A percentile compares a stretch with the other conserved stretches of the same genome.
phyloP scores from a whole-genome alignment of 106 monocot species.

The Posidonia australis region DNA sequence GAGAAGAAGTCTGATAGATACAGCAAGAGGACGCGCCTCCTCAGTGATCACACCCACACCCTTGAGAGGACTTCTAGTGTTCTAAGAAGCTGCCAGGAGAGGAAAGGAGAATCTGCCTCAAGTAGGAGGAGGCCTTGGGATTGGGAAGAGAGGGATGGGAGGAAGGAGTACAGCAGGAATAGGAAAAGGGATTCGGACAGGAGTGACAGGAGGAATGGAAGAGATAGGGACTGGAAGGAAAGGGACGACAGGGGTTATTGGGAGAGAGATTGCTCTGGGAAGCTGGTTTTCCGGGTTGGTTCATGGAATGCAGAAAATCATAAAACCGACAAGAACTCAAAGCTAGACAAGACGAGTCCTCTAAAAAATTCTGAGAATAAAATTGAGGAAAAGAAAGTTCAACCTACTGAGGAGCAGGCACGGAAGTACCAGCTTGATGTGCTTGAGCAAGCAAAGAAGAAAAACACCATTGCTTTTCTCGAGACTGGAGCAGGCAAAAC shows the following conservation, averaged over 20 bases:
- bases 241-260: slow-evolving; percentile 62
- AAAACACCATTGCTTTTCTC: slow-evolving; percentile 89
- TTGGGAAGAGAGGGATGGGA: slow-evolving; percentile 16
- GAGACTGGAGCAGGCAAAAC: slow-evolving; percentile 99
- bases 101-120: neutral
- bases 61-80: slow-evolving; percentile 7
- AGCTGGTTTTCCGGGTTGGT: slow-evolving; percentile 52
- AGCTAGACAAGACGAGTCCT: slow-evolving; percentile 13
- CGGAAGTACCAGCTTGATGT: slow-evolving; percentile 95
- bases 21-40: neutral
- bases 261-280: slow-evolving; percentile 76
- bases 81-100: neutral
- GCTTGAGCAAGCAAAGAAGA: slow-evolving; percentile 88
- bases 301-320: slow-evolving; percentile 54
- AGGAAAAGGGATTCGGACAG: slow-evolving; percentile 8
- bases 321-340: slow-evolving; percentile 36
- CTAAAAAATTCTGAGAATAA: slow-evolving; percentile 10
- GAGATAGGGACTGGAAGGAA: slow-evolving; percentile 39
- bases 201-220: slow-evolving; percentile 17
- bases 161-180: slow-evolving; percentile 23
- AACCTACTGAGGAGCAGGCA: slow-evolving; percentile 62
- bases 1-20: neutral
- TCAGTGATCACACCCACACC: too few relatives aligned
- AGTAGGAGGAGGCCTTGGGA: slow-evolving; percentile 4
- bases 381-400: slow-evolving; percentile 32